Conservation (phyloP, 495 filamentous ascomycete species). For the Penicillium verhagenii region DNA sequence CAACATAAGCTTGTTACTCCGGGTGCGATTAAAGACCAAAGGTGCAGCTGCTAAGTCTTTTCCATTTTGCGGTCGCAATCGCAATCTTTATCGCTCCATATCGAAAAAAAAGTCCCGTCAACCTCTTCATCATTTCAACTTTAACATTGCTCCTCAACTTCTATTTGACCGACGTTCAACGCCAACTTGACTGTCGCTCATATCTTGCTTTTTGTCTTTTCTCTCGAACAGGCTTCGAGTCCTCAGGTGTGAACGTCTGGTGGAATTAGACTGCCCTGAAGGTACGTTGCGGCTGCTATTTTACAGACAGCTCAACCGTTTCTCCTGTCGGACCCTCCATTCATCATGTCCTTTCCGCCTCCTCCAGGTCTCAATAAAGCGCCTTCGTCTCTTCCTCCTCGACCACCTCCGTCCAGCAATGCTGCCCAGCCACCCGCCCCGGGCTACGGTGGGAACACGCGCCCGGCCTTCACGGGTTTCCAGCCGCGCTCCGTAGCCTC, state of each 20-base stretch:
- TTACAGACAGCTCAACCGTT: conserved; percentile 33
- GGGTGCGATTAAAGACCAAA: neutral
- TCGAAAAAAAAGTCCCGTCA: neutral
- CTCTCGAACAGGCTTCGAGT: conserved; percentile 10
- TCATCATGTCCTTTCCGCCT: conserved; percentile 94
- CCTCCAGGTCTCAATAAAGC: conserved; percentile 80
- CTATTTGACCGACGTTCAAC: no score
- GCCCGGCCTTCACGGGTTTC: conserved; percentile 55
- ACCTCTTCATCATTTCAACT: neutral
- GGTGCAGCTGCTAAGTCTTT: neutral
- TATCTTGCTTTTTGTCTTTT: neutral
- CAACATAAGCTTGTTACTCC: no score
- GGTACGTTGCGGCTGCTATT: conserved; percentile 56
- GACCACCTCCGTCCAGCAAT: conserved; percentile 68
- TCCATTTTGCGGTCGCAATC: neutral
- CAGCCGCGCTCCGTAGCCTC: conserved; percentile 63
- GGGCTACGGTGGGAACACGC: conserved; percentile 32
- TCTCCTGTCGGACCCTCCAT: conserved; percentile 54
- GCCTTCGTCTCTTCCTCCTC: conserved; percentile 75
- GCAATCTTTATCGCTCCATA: neutral
- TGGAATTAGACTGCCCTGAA: conserved; percentile 47
- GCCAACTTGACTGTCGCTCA: no score
- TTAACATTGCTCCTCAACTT: neutral
- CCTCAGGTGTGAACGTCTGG: conserved; percentile 41
- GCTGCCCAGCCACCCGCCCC: conserved; percentile 51